These are phyloP conservation scores for Lunasporangiospora selenospora DNA, from an alignment of 192 early-diverging fungal genomes.

Conservation along the genomic window DNA sequence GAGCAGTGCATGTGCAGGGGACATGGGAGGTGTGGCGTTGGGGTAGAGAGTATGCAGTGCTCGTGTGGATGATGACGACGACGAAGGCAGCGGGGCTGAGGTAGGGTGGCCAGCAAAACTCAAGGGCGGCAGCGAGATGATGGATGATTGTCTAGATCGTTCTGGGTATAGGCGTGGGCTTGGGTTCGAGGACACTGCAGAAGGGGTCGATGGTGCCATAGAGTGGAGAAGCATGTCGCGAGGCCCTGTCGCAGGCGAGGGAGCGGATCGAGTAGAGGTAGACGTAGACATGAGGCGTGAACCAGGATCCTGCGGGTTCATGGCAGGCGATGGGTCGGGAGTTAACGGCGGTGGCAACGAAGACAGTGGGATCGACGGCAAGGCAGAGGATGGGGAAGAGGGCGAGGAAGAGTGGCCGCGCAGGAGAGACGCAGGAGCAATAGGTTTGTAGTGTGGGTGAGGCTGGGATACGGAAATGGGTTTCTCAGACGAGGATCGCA, in stretches of 20 bases:
- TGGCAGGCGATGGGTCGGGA: conserved; percentile 29
- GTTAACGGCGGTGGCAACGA: conserved; percentile 1
- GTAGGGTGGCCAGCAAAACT: conserved; percentile 17
- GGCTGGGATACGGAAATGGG: no score
- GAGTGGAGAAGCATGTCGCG: conserved; percentile 2
- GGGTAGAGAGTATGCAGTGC: conserved; percentile 17
- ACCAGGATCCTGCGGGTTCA: conserved; percentile 42
- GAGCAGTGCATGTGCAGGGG: conserved; percentile 27
- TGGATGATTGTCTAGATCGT: conserved; percentile 1
- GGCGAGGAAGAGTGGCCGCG: neutral
- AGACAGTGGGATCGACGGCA: no score
- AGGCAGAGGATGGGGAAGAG: conserved; percentile 1
- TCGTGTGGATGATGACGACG: neutral
- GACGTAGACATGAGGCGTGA: conserved; percentile 7
- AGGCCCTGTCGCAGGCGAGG: neutral
- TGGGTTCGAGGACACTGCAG: neutral
- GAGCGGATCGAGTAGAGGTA: neutral
- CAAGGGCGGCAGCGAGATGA: conserved; percentile 15
- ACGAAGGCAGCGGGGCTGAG: neutral
- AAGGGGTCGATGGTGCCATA: no score
- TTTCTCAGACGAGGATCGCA: neutral
- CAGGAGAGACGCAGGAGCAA: neutral
- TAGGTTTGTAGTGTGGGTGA: neutral
- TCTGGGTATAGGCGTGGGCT: no score
- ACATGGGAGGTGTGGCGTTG: conserved; percentile 41